Conservation (phyloP, 805 yeast genomes). For the Wickerhamiella allomyrinae region DNA sequence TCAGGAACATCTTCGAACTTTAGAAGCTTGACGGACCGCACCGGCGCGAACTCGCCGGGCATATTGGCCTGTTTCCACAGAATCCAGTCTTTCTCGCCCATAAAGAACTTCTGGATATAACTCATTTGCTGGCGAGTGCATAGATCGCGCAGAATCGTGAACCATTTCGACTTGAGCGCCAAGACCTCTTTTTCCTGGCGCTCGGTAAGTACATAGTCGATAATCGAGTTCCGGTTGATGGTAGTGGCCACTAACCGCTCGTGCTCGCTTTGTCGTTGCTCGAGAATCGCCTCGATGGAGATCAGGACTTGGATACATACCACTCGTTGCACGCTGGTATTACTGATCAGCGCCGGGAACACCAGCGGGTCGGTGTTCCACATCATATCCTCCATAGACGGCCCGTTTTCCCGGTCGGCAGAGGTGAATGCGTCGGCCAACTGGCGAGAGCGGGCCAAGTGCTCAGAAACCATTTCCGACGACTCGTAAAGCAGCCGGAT, state of each 20-base stretch:
- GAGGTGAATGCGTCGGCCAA: neutral
- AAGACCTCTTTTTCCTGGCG: neutral
- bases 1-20: neutral
- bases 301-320: neutral
- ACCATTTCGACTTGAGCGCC: neutral
- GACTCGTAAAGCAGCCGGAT: neutral
- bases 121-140: neutral
- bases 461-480: neutral
- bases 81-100: neutral
- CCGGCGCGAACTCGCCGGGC: neutral
- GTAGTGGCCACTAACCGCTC: neutral
- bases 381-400: neutral
- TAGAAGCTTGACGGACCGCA: neutral
- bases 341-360: neutral
- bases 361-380: neutral
- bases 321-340: neutral
- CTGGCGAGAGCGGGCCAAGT: neutral
- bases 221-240: neutral
- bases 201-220: neutral
- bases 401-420: neutral
- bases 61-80: neutral
- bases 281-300: neutral
- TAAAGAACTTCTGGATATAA: neutral
- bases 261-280: neutral
- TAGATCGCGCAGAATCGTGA: neutral